These are phyloP conservation scores for Lentinus polychrous DNA, from an alignment of 1,284 basidiomycete genomes.

Conservation along the genomic window DNA sequence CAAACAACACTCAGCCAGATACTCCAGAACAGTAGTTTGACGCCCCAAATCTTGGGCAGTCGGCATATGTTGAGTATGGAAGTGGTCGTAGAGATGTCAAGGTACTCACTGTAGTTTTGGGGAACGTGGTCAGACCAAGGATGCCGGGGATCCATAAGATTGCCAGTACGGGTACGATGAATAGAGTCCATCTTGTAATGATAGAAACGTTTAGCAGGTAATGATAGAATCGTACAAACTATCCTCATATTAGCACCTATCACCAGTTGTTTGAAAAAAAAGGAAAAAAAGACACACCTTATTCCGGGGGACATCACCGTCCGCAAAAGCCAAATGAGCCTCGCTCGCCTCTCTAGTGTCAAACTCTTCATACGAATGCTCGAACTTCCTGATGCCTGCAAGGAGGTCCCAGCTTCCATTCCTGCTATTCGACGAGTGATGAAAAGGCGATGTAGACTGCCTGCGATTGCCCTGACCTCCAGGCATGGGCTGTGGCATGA, in stretches of 20 bases:
- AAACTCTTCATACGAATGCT: conserved; percentile 53
- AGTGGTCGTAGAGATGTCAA: not conserved
- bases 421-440: conserved; percentile 11
- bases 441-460: conserved; percentile 8
- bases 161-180: conserved; percentile 67
- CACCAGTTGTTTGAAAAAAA: not conserved
- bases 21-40: conserved; percentile 78
- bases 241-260: conserved; percentile 1
- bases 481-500: conserved; percentile 14
- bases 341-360: conserved; percentile 49
- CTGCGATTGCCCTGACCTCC: conserved; percentile 2
- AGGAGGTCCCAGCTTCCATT: conserved; percentile 46
- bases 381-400: conserved; percentile 45
- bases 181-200: conserved; percentile 75
- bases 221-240: conserved; percentile 59
- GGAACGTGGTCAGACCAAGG: conserved; percentile 56
- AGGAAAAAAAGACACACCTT: conserved; percentile 29
- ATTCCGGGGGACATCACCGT: conserved; percentile 56
- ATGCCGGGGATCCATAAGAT: conserved; percentile 78
- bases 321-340: conserved; percentile 49
- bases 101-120: conserved; percentile 42
- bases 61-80: not conserved
- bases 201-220: conserved; percentile 76
- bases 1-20: conserved; percentile 79
- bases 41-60: conserved; percentile 44